Evolutionary conservation across 2,329 filamentous ascomycete genomes (phyloP), one percentile per base, ranked within the genome.

Genomic region (Pseudogymnoascus sp.): DNA sequence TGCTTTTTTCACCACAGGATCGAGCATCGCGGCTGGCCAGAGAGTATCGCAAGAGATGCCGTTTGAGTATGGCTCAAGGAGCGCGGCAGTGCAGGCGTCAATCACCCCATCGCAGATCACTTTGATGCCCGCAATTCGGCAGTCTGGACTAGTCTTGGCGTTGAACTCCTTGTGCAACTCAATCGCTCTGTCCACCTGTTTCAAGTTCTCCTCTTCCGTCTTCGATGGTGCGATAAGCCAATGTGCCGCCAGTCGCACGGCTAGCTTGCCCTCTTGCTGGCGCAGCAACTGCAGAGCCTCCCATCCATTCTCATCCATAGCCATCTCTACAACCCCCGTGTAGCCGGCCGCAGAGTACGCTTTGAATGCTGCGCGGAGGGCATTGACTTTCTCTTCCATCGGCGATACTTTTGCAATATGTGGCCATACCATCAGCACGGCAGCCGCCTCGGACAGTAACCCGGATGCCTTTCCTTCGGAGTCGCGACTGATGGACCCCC

Each of bases 91-190:
- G 71, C 85, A 88, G 0, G 82, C 82, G 65, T 88, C 85, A 38
- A 88, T 78, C 36, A 86, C 83, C 9, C 85, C 85, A 63, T 88
- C 85, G 67, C 81, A 83, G 39, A 88, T 85, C 21, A 88, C 71
- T 69, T 88, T 88, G 71, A 88, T 80, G 4, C 85, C 85, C 0
- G 84, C 80, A 7, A 88, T 71, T 15, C 81, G 73, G 62, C 76
- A 77, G 64, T 81, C 77, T 1, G 79, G 79, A 58, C 73, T 77
- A 4, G 74, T 78, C 2, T 71, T 63, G 10, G 68, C 70, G 68
- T 79, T 81, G 71, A 77, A 81, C 62, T 76, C 67, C n/a, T 66
- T 67, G 31, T 73, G 74, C 55, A 84, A 73, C 68, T 80, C 78
- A 61, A 79, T 77, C 1, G 80, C 81, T 9, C 77, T 74, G 62